Evolutionary conservation across 2,329 filamentous ascomycete species (phyloP), one percentile per base, ranked within the genome.

Genomic region (Pyrenochaeta sp.): DNA sequence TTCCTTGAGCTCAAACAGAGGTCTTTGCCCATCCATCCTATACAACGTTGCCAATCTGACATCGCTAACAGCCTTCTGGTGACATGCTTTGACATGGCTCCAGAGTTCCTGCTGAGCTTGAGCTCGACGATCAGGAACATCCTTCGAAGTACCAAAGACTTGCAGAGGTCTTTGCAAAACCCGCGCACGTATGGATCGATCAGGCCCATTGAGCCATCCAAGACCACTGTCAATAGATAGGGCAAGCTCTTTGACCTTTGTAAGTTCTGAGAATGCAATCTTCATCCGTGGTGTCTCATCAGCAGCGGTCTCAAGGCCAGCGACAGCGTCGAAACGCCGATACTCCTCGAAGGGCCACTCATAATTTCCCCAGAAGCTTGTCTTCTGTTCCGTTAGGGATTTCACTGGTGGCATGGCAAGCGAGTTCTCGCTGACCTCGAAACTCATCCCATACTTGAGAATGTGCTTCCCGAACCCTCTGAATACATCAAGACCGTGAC

Each of bases 221-320:
- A 90, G 78, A 9, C 88, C 87, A 50, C 83, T 87, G 65, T 90
- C 86, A 35, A 90, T 81, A 15, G 85, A 89, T 3, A 91, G 73
- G 0, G 85, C 88, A n/a, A 91, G 79, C 55, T 90, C 86, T 31
- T 78, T 79, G 2, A 88, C 82, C 7, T 80, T 78, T 1, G 68
- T 75, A 1, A 90, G 78, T 46, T 81, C 83, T 10, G 78, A 78
- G 50, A 91, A 81, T 2, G 87, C 86, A 30, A 80, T 77, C 56
- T 81, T 85, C 84, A 90, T 87, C 27, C 81, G 81, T 9, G 80
- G 78, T 0, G 82, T 85, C 63, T 88, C 85, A 61, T 90, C 87
- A 4, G 87, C 86, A 9, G 85, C 83, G 45, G 82, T 77, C 66
- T 90, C 87, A 2, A 90, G 78, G 7, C 80, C 81, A 54, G 85